Evolutionary conservation across 306 rosid genomes (phyloP), one percentile per base, ranked within the genome.

Genomic region (Coriaria nepalensis): DNA sequence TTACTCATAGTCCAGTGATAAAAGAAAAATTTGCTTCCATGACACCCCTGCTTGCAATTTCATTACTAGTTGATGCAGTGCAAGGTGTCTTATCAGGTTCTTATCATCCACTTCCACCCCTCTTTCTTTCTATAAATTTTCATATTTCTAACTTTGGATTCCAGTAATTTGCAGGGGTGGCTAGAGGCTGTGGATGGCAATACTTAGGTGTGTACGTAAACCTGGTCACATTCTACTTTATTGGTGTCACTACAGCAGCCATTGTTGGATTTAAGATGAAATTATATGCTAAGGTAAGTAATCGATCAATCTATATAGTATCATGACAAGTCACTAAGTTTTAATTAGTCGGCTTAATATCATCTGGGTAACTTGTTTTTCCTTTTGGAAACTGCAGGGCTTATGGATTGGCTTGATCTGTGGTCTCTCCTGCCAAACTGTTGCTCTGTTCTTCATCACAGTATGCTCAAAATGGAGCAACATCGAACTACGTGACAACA

Each of bases 51-150:
- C 78, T 83, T 33, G 78, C 68, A n/a, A 42, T 72, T 59, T 88
- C 96, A 9, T 66, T 88, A 47, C 7, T 76, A 5, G 52, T 66
- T 4, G 96, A 88, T 65, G 57, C 93, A 6, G 11, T 80, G 11
- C 93, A 88, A 69, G 86, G 95, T 42, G 82, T 83, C 55, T 68
- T 88, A 64, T 76, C 95, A 83, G 93, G 96, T 88, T 15, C 49
- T 20, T 20, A 20, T 20, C 29, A 20, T 3, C 29, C 29, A 20
- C 29, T 20, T 20, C 29, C 29, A 20, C 29, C 29, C 3, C 29
- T 39, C 53, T 35, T 35, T 20, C 12, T 33, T 41, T 8, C 41
- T 37, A 45, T 48, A 20, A 20, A 20, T 20, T 20, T 20, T 20
- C 29, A 3, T 20, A 1, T 20, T 20, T 3, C 29, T 1, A 20